A percentile compares a stretch with the other conserved stretches of the same genome.
These are phyloP conservation scores for Neolentinus lepideus DNA, from an alignment of 1,284 basidiomycete species.

Conservation along the genomic window DNA sequence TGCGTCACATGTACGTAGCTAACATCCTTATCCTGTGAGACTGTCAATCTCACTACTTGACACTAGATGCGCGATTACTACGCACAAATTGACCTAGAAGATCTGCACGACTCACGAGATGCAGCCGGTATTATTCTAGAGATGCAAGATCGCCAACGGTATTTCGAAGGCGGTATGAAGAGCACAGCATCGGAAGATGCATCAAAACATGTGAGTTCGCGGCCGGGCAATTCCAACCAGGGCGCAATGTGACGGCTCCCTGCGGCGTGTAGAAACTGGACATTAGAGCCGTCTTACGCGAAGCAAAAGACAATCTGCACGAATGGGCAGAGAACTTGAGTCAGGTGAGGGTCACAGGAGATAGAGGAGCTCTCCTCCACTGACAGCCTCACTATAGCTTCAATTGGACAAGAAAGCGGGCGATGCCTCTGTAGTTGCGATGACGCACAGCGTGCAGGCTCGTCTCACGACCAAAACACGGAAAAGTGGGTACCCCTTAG, in stretches of 20 bases:
- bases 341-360: slow-evolving; percentile 39
- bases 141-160: slow-evolving; percentile 74
- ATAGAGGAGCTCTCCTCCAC: not conserved
- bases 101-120: slow-evolving; percentile 65
- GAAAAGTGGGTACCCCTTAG: slow-evolving; percentile 41
- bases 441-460: slow-evolving; percentile 71
- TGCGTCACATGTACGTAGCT: slow-evolving; percentile 21
- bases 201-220: slow-evolving; percentile 23
- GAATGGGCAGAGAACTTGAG: slow-evolving; percentile 54
- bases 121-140: slow-evolving; percentile 72
- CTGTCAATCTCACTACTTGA: slow-evolving; percentile 1
- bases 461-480: slow-evolving; percentile 57
- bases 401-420: slow-evolving; percentile 59
- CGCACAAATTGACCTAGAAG: slow-evolving; percentile 79
- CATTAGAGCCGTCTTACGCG: slow-evolving; percentile 34
- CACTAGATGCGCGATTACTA: slow-evolving; percentile 39
- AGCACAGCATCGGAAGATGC: slow-evolving; percentile 22
- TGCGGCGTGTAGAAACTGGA: slow-evolving; percentile 28
- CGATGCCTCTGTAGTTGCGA: slow-evolving; percentile 59
- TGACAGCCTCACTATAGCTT: slow-evolving; percentile 23
- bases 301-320: slow-evolving; percentile 37
- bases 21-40: slow-evolving; percentile 1
- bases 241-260: not conserved
- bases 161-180: slow-evolving; percentile 60
- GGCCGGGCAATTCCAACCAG: not conserved